These are phyloP conservation scores for Setaria viridis DNA, from an alignment of 202 grass and related monocot species.

Conservation along the genomic window DNA sequence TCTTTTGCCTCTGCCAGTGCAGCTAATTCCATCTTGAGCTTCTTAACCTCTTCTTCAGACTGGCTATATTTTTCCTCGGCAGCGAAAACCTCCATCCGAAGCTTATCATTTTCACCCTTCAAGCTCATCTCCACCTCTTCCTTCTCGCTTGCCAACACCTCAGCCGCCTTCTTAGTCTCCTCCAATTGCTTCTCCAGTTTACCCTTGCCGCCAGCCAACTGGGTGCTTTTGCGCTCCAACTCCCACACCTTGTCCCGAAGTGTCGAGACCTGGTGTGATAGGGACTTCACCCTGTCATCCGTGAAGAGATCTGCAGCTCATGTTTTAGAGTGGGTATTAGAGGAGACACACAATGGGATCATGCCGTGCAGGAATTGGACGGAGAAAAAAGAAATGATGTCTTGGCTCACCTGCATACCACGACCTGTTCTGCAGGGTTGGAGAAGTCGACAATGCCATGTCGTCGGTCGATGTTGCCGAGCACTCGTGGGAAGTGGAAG, in stretches of 20 bases:
- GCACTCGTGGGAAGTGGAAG: too few species aligned
- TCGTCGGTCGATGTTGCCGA: too few species aligned
- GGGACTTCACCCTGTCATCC: constrained; percentile 4
- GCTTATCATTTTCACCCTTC: neutral
- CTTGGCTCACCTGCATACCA: too few species aligned
- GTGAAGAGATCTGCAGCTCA: neutral
- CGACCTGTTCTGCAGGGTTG: too few species aligned
- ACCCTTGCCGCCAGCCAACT: neutral
- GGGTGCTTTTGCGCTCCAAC: neutral
- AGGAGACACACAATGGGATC: too few species aligned
- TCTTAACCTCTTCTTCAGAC: constrained; percentile 12
- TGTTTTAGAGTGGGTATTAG: neutral
- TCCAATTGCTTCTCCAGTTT: constrained; percentile 17
- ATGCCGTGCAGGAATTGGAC: too few species aligned
- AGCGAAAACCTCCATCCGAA: neutral
- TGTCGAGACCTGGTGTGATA: neutral
- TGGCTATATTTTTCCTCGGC: neutral
- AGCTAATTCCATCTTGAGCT: neutral
- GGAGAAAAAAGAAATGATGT: too few species aligned
- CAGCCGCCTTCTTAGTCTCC: neutral
- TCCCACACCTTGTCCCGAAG: neutral
- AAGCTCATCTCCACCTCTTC: constrained; percentile 22
- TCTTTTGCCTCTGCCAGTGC: neutral
- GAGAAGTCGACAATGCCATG: too few species aligned
- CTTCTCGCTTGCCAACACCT: neutral